Evolutionary conservation across 805 yeast species (phyloP), one percentile per base, ranked within the genome.

Genomic region (Yamadazyma kitorensis): DNA sequence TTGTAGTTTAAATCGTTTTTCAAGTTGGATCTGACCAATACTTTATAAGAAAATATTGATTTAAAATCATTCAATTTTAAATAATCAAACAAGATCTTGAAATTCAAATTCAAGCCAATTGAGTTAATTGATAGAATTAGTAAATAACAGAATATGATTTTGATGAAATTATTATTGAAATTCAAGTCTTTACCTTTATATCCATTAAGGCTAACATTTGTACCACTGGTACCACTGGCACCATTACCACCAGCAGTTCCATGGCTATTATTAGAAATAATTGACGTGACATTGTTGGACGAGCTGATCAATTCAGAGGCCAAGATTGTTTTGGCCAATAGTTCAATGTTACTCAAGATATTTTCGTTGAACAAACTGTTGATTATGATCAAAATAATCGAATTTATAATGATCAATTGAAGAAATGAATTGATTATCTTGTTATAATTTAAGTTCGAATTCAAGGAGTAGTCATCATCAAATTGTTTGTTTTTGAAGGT

Each of bases 251-350:
- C 23, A 5, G 35, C 22, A 10, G 18, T 11, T 4, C 7, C 16
- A 24, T 27, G 27, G 4, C 27, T 16, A 21, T 23, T 30, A 5
- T 31, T n/a, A 8, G 39, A 25, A 10, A 30, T 17, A n/a, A 29
- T 27, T 17, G 37, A 27, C 2, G 37, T 29, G 2, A 28, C 16
- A 27, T 27, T 22, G 10, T 9, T 30, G 13, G 17, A 18, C 2
- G 32, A n/a, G 17, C 64, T 64, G 12, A 59, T 53, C 32, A 59
- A 47, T 25, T 56, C 55, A 13, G 55, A 44, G 3, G 65, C 55
- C 10, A 59, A 39, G 12, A 59, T 55, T 12, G 62, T 49, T 33
- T 55, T 55, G 16, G 65, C 61, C 30, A 59, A 44, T 6, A 55
- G 32, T 9, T 48, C 52, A 28, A 59, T 40, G 38, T 49, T 22